phyloP scores from a whole-genome alignment of 345 rosid genomes.

The Citrus glauca region DNA sequence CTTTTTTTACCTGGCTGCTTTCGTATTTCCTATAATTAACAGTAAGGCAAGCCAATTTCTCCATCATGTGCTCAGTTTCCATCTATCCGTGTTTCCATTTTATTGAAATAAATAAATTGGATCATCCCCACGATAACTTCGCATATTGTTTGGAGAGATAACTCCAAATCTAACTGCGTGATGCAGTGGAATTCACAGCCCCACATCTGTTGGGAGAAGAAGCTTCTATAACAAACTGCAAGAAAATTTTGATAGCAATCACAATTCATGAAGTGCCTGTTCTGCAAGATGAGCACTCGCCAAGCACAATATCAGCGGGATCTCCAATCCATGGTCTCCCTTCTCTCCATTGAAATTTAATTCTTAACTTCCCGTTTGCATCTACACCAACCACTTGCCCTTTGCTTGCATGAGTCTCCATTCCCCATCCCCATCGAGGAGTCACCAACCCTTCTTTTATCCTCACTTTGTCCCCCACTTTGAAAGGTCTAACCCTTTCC shows the following conservation, averaged over 20 bases:
- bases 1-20: constrained; percentile 10
- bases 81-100: constrained; percentile 16
- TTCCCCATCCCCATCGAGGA: constrained; percentile 99
- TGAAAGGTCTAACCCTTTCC: constrained; percentile 71
- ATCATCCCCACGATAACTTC: not conserved
- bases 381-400: constrained; percentile 91
- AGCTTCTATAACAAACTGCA: not conserved
- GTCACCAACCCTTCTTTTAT: constrained; percentile 68
- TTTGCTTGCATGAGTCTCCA: constrained; percentile 95
- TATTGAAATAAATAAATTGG: constrained; percentile 26
- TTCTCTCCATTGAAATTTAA: constrained; percentile 94
- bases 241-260: not conserved
- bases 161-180: not conserved
- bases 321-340: constrained; percentile 97
- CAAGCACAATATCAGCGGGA: constrained; percentile 86
- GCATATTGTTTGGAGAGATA: not conserved
- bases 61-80: constrained; percentile 18
- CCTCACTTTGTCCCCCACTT: constrained; percentile 70
- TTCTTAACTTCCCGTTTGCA: constrained; percentile 88
- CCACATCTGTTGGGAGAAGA: not conserved
- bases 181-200: constrained; percentile 5
- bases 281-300: constrained; percentile 38
- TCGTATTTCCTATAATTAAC: constrained; percentile 24
- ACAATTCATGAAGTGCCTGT: not conserved
- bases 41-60: constrained; percentile 25